Evolutionary conservation across 176 grass and related monocot genomes (phyloP).

Genomic region (Oryza brachyantha): DNA sequence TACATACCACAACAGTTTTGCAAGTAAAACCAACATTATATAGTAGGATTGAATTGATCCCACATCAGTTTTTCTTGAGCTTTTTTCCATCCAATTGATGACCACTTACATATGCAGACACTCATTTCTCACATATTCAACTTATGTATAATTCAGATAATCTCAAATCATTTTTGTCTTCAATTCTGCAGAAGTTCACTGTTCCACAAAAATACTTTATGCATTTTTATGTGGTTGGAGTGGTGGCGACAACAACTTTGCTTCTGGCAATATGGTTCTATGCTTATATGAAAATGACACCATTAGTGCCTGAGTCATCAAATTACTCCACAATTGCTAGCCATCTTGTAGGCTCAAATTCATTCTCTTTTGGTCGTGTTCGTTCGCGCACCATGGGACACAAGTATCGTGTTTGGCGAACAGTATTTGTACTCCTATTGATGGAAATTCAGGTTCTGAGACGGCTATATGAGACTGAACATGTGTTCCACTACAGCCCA

Average conservation of each 20-base stretch:
- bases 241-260: slow-evolving; percentile 57
- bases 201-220: slow-evolving; percentile 94
- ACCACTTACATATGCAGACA: neutral
- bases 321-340: slow-evolving; percentile 69
- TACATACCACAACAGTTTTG: neutral
- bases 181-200: slow-evolving; percentile 69
- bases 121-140: neutral
- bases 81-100: neutral
- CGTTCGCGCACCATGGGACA: slow-evolving; percentile 43
- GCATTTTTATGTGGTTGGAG: slow-evolving; percentile 81
- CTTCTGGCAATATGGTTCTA: slow-evolving; percentile 71
- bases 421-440: slow-evolving; percentile 76
- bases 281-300: slow-evolving; percentile 76
- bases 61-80: neutral
- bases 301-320: slow-evolving; percentile 50
- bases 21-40: neutral
- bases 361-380: slow-evolving; percentile 58
- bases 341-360: slow-evolving; percentile 65
- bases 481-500: slow-evolving; percentile 92
- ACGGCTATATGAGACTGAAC: slow-evolving; percentile 81
- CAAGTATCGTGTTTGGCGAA: slow-evolving; percentile 76
- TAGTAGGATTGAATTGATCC: neutral
- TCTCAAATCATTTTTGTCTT: slow-evolving; percentile 11
- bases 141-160: neutral
- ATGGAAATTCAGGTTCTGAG: slow-evolving; percentile 87